These are phyloP conservation scores for Solanum hybrid DNA, from an alignment of 305 asterid species.

Conservation along the genomic window DNA sequence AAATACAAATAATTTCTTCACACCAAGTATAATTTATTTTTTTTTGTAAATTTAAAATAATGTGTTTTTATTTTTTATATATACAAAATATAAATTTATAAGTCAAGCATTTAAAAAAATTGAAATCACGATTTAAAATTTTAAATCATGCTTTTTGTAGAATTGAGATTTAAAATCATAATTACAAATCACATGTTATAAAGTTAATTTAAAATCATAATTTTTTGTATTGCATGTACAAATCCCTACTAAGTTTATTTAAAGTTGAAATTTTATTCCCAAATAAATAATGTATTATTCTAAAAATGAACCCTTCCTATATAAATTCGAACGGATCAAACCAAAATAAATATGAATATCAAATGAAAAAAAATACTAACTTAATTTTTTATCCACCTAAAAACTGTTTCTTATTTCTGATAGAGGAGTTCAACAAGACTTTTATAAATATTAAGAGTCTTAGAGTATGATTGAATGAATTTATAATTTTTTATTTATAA, in stretches of 20 bases:
- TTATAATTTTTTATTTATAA: too few relatives aligned
- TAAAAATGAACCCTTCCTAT: background rate
- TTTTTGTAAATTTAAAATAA: too few relatives aligned
- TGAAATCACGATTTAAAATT: too few relatives aligned
- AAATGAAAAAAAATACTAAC: background rate
- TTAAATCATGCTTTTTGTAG: background rate
- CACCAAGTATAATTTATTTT: too few relatives aligned
- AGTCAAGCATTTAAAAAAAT: too few relatives aligned
- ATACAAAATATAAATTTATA: too few relatives aligned
- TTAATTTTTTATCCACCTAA: background rate
- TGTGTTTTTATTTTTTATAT: too few relatives aligned
- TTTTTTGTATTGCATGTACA: background rate
- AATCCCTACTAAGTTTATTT: background rate
- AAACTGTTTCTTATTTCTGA: background rate
- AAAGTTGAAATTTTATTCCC: background rate
- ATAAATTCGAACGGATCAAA: background rate
- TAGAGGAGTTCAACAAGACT: background rate
- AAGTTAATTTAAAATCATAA: background rate
- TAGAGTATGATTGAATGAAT: background rate
- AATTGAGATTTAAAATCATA: background rate
- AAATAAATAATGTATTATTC: background rate
- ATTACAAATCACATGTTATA: background rate
- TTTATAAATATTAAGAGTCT: background rate
- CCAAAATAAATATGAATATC: background rate
- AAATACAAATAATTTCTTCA: too few relatives aligned